A percentile compares a stretch with the other conserved stretches of the same genome.
phyloP scores from a whole-genome alignment of 257 asterid genomes.

The Ballota nigra region DNA sequence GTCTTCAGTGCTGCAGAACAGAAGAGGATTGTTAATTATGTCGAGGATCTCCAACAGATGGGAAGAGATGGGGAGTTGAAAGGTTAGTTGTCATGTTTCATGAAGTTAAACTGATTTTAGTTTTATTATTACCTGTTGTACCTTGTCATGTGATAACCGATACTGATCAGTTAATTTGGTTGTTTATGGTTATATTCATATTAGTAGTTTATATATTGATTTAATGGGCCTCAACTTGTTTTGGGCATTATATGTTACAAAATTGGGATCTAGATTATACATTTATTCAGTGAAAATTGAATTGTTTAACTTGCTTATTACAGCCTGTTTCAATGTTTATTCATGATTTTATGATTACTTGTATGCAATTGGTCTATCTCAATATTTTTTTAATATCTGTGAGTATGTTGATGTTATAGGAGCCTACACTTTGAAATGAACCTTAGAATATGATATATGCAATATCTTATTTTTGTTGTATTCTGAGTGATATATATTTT shows the following conservation, averaged over 20 bases:
- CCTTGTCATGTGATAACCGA: too few species aligned
- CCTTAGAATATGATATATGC: not conserved
- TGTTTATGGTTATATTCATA: slow-evolving; percentile 5
- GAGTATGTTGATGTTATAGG: not conserved
- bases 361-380: slow-evolving; percentile 1
- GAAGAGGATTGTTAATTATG: slow-evolving; percentile 56
- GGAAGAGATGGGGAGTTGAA: slow-evolving; percentile 57
- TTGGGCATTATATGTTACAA: not conserved
- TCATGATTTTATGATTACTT: not conserved
- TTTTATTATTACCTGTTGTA: not conserved
- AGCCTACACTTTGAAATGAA: not conserved
- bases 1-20: slow-evolving; percentile 79
- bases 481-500: not conserved
- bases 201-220: not conserved
- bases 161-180: not conserved
- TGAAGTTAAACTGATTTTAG: not conserved
- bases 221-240: not conserved
- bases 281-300: not conserved
- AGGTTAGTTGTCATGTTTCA: slow-evolving; percentile 34
- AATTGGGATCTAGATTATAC: not conserved
- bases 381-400: not conserved
- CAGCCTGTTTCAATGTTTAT: not conserved
- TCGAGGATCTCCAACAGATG: slow-evolving; percentile 50
- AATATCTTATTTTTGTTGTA: not conserved
- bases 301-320: not conserved